A percentile compares a stretch with the other conserved stretches of the same genome.
These are phyloP conservation scores for Dryadomyces quercus-mongolicae DNA, from an alignment of 2,329 filamentous ascomycete genomes.

Conservation along the genomic window DNA sequence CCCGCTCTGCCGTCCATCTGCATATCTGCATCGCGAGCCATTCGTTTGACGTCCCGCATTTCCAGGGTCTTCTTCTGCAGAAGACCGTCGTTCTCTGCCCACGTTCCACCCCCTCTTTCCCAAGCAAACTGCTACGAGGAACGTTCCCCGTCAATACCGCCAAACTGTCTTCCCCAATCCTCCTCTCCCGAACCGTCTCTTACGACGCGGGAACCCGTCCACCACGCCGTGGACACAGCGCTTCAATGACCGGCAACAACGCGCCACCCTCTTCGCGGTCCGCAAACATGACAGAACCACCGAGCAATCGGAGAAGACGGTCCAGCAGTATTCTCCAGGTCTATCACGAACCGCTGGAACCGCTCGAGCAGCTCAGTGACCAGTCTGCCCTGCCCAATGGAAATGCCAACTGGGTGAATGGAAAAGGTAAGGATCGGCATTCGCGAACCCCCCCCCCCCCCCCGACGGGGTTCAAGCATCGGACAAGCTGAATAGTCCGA, in stretches of 20 bases:
- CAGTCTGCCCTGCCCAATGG: conserved; percentile 89
- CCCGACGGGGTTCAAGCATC: neutral
- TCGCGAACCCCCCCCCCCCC: too few relatives aligned
- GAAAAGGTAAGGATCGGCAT: conserved; percentile 57
- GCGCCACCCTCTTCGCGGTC: conserved; percentile 27
- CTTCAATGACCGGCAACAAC: conserved; percentile 5
- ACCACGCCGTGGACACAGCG: conserved; percentile 44
- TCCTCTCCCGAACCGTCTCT: conserved; percentile 81
- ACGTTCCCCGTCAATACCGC: conserved; percentile 51
- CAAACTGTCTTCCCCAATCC: conserved; percentile 87
- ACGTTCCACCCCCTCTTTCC: neutral
- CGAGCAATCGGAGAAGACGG: conserved; percentile 70
- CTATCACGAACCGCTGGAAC: conserved; percentile 94
- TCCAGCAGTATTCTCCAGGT: conserved; percentile 89
- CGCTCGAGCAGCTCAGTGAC: conserved; percentile 93
- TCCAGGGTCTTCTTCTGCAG: too few relatives aligned
- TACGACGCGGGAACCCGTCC: conserved; percentile 73
- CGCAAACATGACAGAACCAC: conserved; percentile 50
- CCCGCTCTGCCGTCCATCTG: too few relatives aligned
- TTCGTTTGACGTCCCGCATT: too few relatives aligned
- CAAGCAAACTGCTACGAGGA: neutral
- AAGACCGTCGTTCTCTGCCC: neutral
- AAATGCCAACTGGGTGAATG: conserved; percentile 98
- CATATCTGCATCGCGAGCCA: too few relatives aligned
- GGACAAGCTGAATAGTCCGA: neutral